Evolutionary conservation across 495 filamentous ascomycete genomes (phyloP), one percentile per base, ranked within the genome.

Genomic region (Xanthoparmelia taractica): DNA sequence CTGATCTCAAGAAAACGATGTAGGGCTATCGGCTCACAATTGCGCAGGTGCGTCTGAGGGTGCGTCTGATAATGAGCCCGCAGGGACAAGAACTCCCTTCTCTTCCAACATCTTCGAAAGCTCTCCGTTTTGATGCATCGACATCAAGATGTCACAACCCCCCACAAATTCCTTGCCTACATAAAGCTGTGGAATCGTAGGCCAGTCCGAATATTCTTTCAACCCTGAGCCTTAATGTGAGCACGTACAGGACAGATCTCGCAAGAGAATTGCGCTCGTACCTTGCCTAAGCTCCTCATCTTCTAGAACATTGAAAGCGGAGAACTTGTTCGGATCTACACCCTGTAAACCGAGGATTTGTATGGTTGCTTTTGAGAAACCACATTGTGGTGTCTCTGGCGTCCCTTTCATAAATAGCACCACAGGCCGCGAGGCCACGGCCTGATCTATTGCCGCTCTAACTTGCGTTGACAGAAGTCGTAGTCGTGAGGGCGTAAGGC

Each of bases 321-420:
- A 86, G 72, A 98, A 98, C 77, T 97, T 97, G 68, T 81, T 82
- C n/a, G 94, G 95, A 74, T 97, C 89, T 47, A 98, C 92, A 52
- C 95, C 94, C 74, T 98, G 94, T 73, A 96, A 72, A 37, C 93
- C 90, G 33, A 98, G 79, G 64, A 98, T 92, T 79, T 97, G 92
- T 72, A 98, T 91, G 71, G 85, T 93, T 31, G 94, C 93, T 70
- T 92, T 83, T 58, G 94, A 98, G 79, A 97, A 98, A 45, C 94
- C 94, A 74, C 94, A 98, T 73, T 98, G 93, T n/a, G 94, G 94
- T 29, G 83, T 90, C 75, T 97, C 94, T 47, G 94, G 94, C 3
- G 94, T 97, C 58, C 94, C 93, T 76, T 97, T 97, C 93, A 97
- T 97, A 79, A 97, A 98, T 33, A 98, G 82, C 20, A 98, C 94